phyloP scores from a whole-genome alignment of 805 yeast genomes.

The Kuraishia ogatae region DNA sequence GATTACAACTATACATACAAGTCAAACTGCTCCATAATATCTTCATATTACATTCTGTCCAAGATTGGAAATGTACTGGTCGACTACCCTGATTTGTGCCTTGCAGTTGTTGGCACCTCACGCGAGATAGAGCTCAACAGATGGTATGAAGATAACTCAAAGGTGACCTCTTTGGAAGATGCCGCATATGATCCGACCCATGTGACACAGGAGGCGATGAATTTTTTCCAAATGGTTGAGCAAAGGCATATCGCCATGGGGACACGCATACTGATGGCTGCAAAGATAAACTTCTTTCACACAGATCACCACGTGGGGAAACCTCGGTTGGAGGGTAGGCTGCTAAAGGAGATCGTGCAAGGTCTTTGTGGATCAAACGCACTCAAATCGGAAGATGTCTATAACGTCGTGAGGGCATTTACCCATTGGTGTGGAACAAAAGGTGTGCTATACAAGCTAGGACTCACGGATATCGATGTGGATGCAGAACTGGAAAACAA shows the following conservation, averaged over 20 bases:
- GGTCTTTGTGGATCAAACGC: slow-evolving; percentile 32
- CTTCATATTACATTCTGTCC: slow-evolving; percentile 34
- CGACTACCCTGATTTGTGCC: slow-evolving; percentile 31
- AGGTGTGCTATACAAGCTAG: slow-evolving; percentile 34
- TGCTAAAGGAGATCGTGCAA: slow-evolving; percentile 28
- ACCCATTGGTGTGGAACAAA: slow-evolving; percentile 48
- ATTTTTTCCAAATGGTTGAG: slow-evolving; percentile 19
- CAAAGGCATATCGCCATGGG: slow-evolving; percentile 31
- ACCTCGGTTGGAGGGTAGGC: slow-evolving; percentile 37
- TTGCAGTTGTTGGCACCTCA: slow-evolving; percentile 40
- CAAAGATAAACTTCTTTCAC: slow-evolving; percentile 44
- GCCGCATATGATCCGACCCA: slow-evolving; percentile 23
- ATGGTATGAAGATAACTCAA: slow-evolving; percentile 41
- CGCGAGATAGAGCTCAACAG: slow-evolving; percentile 35
- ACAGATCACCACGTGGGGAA: slow-evolving; percentile 45
- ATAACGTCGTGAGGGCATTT: slow-evolving; percentile 39
- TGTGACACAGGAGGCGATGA: slow-evolving; percentile 23
- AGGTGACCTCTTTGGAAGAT: slow-evolving; percentile 27
- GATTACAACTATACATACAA: slow-evolving; percentile 17
- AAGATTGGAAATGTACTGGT: slow-evolving; percentile 28
- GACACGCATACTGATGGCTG: slow-evolving; percentile 30
- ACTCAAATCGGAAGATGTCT: slow-evolving; percentile 29
- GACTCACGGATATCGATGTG: slow-evolving; percentile 27
- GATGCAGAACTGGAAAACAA: slow-evolving; percentile 18
- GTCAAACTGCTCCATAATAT: slow-evolving; percentile 27